These are phyloP conservation scores for Dalbergia cultrata DNA, from an alignment of 306 rosid species.

Conservation along the genomic window DNA sequence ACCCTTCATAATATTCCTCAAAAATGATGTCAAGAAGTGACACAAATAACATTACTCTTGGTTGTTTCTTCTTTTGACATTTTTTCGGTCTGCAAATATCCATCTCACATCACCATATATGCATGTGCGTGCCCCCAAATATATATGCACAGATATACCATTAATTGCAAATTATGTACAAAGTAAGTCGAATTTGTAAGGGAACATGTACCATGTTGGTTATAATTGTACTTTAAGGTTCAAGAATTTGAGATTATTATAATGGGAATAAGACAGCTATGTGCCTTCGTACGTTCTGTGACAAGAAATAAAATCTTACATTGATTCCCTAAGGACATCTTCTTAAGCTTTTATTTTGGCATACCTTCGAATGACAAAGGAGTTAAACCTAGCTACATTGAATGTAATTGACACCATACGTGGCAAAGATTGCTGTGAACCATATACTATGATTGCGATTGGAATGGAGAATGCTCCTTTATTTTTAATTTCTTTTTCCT, in stretches of 20 bases:
- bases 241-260: not conserved
- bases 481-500: not conserved
- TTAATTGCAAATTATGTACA: too few relatives aligned
- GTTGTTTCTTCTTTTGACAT: not conserved
- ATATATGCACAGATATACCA: too few relatives aligned
- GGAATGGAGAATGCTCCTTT: not conserved
- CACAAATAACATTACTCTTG: too few relatives aligned
- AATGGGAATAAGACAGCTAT: too few relatives aligned
- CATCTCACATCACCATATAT: too few relatives aligned
- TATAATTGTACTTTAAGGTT: slow-evolving; percentile 1
- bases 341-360: not conserved
- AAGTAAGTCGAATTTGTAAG: not conserved
- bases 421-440: slow-evolving; percentile 20
- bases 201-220: not conserved
- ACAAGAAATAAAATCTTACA: not conserved
- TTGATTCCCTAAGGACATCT: slow-evolving; percentile 1
- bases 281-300: not conserved
- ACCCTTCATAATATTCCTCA: too few relatives aligned
- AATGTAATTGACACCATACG: not conserved
- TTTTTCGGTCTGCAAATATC: too few relatives aligned
- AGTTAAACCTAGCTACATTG: slow-evolving; percentile 1
- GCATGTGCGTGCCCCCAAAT: too few relatives aligned
- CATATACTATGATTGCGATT: not conserved
- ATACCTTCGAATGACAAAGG: slow-evolving; percentile 6
- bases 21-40: too few relatives aligned